Percentiles rank a stretch among this genome's conserved stretches.
phyloP scores from a whole-genome alignment of 108 stramenopile species.

The Cyclostephanos tholiformis region DNA sequence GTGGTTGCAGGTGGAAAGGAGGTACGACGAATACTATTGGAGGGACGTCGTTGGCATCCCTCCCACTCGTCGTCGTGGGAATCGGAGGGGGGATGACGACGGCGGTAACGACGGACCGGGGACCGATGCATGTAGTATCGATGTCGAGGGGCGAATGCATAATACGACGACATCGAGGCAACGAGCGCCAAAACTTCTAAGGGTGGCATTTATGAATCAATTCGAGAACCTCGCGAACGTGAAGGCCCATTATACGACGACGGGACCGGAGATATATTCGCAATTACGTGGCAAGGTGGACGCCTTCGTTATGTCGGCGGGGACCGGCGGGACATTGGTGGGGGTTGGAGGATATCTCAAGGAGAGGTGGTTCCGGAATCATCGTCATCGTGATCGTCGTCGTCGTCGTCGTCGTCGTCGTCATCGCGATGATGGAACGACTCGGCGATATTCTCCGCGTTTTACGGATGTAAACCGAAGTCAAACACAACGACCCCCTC shows the following conservation, averaged over 20 bases:
- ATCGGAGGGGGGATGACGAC: neutral
- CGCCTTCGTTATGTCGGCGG: conserved; percentile 96
- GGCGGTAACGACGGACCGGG: neutral
- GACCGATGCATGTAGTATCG: neutral
- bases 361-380: conserved; percentile 47
- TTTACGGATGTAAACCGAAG: neutral
- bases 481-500: conserved; percentile 22
- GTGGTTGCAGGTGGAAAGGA: conserved; percentile 49
- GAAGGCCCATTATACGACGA: conserved; percentile 77
- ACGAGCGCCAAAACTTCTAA: conserved; percentile 35
- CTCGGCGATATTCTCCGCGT: conserved; percentile 4
- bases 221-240: conserved; percentile 93
- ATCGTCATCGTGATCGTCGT: neutral
- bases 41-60: conserved; percentile 14
- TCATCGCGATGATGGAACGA: neutral
- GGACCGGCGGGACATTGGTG: conserved; percentile 95
- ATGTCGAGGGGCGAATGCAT: neutral
- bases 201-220: conserved; percentile 93
- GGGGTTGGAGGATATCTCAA: conserved; percentile 87
- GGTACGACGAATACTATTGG: conserved; percentile 49
- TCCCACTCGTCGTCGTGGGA: too few species aligned
- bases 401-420: neutral
- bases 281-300: conserved; percentile 68
- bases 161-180: neutral
- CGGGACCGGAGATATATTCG: conserved; percentile 90